Percentiles rank a stretch among this genome's conserved stretches.
phyloP scores from a whole-genome alignment of 2,329 filamentous ascomycete species.

The Curvularia eragrostidis region DNA sequence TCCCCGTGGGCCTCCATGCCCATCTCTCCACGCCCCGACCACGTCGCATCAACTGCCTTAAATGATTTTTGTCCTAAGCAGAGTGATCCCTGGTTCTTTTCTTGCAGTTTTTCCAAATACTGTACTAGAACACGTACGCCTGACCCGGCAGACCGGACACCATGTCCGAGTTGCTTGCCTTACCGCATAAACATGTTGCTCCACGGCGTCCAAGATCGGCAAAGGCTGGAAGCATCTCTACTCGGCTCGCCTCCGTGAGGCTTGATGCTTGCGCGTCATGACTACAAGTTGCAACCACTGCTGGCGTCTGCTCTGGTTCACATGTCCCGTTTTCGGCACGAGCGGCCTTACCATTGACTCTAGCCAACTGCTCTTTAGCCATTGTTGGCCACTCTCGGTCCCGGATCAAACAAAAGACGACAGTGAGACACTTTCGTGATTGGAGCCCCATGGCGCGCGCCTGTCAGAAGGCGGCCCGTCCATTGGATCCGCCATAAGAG shows the following conservation, averaged over 20 bases:
- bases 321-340: not conserved
- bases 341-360: conserved; percentile 1
- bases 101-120: not conserved
- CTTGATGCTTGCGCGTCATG: not conserved
- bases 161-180: not conserved
- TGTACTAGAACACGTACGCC: not conserved
- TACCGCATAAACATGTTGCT: not conserved
- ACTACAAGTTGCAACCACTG: not conserved
- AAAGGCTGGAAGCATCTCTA: not conserved
- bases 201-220: not conserved
- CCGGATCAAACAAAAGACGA: not conserved
- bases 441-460: not conserved
- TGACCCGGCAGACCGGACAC: not conserved
- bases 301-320: not conserved
- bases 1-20: conserved; percentile 8
- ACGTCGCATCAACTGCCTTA: not conserved
- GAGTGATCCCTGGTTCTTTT: not conserved
- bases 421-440: not conserved
- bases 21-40: not conserved
- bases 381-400: not conserved
- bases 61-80: not conserved
- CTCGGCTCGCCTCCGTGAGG: not conserved
- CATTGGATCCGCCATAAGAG: not conserved
- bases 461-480: not conserved
- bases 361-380: conserved; percentile 3